Evolutionary conservation across 2,329 filamentous ascomycete genomes (phyloP).

Genomic region (Paecilomyces niveus): DNA sequence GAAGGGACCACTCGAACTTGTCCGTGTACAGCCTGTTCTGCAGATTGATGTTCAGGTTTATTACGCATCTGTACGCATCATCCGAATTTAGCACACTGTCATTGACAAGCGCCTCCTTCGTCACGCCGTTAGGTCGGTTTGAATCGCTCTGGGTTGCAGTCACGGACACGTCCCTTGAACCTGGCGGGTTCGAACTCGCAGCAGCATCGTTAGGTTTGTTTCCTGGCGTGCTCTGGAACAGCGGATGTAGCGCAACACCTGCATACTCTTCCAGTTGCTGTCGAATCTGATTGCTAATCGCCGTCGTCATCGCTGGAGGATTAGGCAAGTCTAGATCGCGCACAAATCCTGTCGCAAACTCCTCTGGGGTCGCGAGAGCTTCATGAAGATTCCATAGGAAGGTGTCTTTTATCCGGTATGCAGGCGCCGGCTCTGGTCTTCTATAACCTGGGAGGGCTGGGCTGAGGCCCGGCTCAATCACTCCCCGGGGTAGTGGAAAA

Average conservation of each 20-base stretch:
- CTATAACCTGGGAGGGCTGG: conserved; percentile 71
- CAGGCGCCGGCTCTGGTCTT: conserved; percentile 68
- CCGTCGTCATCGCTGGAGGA: conserved; percentile 58
- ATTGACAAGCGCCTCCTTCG: conserved; percentile 42
- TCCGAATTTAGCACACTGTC: conserved; percentile 79
- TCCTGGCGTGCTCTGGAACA: conserved; percentile 59
- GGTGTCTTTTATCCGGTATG: conserved; percentile 86
- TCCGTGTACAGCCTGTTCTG: conserved; percentile 89
- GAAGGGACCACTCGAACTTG: conserved; percentile 94
- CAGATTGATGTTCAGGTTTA: conserved; percentile 84
- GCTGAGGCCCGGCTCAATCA: conserved; percentile 43
- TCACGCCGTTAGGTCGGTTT: conserved; percentile 27
- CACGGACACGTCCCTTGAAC: conserved; percentile 49
- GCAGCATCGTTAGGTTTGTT: conserved; percentile 22
- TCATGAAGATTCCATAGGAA: conserved; percentile 98
- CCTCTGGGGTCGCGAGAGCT: conserved; percentile 85
- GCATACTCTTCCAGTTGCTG: conserved; percentile 95
- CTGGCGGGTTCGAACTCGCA: conserved; percentile 9
- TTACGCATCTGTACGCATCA: conserved; percentile 89
- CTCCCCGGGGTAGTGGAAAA: conserved; percentile 37
- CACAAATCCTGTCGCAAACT: conserved; percentile 85
- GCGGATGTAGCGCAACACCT: conserved; percentile 82
- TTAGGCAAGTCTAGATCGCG: conserved; percentile 90
- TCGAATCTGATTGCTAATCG: conserved; percentile 90
- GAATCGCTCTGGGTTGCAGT: conserved; percentile 50